Conservation (phyloP, 805 yeast species). For the Dipodascopsis uninucleata region DNA sequence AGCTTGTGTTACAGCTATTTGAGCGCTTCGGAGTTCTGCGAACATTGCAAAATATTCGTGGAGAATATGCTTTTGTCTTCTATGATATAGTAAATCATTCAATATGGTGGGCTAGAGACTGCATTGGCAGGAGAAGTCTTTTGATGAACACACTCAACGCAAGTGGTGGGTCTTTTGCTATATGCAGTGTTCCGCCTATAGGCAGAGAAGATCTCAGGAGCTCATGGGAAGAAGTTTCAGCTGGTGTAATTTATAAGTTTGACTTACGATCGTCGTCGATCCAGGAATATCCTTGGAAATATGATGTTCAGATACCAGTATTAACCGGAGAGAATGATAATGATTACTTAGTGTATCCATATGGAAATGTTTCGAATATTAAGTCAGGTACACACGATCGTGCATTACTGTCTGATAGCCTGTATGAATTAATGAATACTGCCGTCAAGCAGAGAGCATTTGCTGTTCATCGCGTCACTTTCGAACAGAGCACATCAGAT, state of each 20-base stretch:
- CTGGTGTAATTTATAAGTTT: constrained; percentile 45
- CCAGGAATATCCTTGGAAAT: no score
- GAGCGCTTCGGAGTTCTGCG: constrained; percentile 39
- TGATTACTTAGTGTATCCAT: no score
- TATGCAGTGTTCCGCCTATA: constrained; percentile 23
- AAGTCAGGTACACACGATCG: no score
- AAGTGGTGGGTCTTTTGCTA: constrained; percentile 9
- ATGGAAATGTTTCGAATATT: no score
- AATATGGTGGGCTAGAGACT: constrained; percentile 79
- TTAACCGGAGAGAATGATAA: no score
- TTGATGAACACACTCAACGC: constrained; percentile 33
- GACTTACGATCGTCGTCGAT: no score
- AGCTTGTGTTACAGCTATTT: constrained; percentile 45
- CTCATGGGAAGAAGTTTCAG: constrained; percentile 49
- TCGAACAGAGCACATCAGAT: no score
- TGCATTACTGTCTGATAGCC: no score
- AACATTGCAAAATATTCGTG: constrained; percentile 51
- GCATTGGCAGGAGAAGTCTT: constrained; percentile 76
- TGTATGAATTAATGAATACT: no score
- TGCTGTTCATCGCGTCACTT: constrained; percentile 6
- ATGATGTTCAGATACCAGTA: no score
- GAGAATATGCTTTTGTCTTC: constrained; percentile 75
- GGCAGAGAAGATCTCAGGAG: constrained; percentile 16
- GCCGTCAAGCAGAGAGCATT: constrained; percentile 14
- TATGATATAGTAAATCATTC: constrained; percentile 36